These are phyloP conservation scores for Ophiobolus disseminans DNA, from an alignment of 2,329 filamentous ascomycete species.

Conservation along the genomic window DNA sequence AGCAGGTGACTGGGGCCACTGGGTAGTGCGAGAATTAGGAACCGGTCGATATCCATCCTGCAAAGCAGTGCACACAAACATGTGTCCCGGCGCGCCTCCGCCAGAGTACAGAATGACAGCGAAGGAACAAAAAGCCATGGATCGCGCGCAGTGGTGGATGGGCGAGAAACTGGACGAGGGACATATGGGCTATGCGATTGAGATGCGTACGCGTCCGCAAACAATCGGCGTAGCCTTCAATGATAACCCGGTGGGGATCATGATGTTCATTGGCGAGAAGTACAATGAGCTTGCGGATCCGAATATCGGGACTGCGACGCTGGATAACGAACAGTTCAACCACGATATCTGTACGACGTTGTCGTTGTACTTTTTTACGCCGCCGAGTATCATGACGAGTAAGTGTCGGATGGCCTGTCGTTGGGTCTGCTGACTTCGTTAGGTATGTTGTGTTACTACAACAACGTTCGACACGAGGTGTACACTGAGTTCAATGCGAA, in stretches of 20 bases:
- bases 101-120: slow-evolving; percentile 36
- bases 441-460: slow-evolving; percentile 47
- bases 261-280: slow-evolving; percentile 56
- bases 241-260: slow-evolving; percentile 51
- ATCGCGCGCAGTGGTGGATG: slow-evolving; percentile 44
- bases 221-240: slow-evolving; percentile 53
- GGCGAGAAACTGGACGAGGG: slow-evolving; percentile 38
- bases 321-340: slow-evolving; percentile 40
- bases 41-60: slow-evolving; percentile 45
- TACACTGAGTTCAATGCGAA: slow-evolving; percentile 48
- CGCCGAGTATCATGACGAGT: slow-evolving; percentile 46
- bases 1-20: slow-evolving; percentile 53
- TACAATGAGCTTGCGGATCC: slow-evolving; percentile 50
- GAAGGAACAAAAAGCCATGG: slow-evolving; percentile 43
- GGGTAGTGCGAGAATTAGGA: slow-evolving; percentile 50
- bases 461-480: slow-evolving; percentile 49
- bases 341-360: slow-evolving; percentile 37
- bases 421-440: neutral
- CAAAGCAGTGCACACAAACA: slow-evolving; percentile 52
- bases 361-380: slow-evolving; percentile 49
- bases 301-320: slow-evolving; percentile 26
- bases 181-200: slow-evolving; percentile 53
- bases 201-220: slow-evolving; percentile 53
- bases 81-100: slow-evolving; percentile 49
- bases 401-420: no score